These are phyloP conservation scores for Sarocladium oryzae DNA, from an alignment of 2,329 filamentous ascomycete species.

Conservation along the genomic window DNA sequence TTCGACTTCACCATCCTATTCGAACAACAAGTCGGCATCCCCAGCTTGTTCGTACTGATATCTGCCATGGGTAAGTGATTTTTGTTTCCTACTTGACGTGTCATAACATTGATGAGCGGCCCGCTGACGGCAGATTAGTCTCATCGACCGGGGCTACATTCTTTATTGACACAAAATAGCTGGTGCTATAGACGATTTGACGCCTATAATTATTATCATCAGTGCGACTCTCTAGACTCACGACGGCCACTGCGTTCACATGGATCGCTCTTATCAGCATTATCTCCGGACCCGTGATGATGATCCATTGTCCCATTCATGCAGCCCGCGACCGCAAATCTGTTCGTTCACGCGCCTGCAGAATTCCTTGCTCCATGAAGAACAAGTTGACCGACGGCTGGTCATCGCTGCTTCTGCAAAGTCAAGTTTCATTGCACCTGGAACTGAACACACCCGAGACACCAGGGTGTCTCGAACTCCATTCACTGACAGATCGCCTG, in stretches of 20 bases:
- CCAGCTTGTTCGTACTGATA: conserved; percentile 22
- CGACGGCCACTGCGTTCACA: conserved; percentile 28
- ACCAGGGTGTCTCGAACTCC: background rate
- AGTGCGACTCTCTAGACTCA: conserved; percentile 26
- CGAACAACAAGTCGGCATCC: conserved; percentile 27
- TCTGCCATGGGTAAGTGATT: conserved; percentile 20
- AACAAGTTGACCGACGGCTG: conserved; percentile 14
- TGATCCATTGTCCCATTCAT: conserved; percentile 26
- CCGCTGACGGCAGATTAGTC: conserved; percentile 9
- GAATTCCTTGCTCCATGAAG: conserved; percentile 22
- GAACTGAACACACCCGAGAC: background rate
- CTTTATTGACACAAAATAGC: conserved; percentile 15
- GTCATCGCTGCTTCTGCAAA: background rate
- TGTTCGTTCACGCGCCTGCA: conserved; percentile 28
- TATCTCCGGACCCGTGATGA: conserved; percentile 24
- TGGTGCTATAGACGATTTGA: conserved; percentile 22
- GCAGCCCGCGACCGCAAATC: conserved; percentile 24
- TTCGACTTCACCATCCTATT: conserved; percentile 26
- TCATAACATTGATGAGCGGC: background rate
- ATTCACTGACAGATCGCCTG: too few relatives aligned
- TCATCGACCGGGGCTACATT: conserved; percentile 16
- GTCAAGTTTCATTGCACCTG: background rate
- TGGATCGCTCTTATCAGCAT: conserved; percentile 29
- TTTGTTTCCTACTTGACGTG: background rate
- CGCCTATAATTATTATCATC: conserved; percentile 26